These are phyloP conservation scores for Colletotrichum eremochloae DNA, from an alignment of 2,329 filamentous ascomycete species.

Conservation along the genomic window DNA sequence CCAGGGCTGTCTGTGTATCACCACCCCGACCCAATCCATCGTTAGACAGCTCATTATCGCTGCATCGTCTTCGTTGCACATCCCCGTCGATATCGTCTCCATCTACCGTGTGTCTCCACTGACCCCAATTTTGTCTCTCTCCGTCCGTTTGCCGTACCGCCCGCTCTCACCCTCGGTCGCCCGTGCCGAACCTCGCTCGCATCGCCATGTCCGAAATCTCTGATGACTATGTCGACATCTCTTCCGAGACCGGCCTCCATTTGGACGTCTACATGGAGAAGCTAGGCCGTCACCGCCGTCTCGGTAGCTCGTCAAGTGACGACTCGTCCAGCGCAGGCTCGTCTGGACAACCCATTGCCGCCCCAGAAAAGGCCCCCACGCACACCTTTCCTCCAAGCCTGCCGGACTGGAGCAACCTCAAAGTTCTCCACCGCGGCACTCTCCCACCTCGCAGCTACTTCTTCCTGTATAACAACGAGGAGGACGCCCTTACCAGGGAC, in stretches of 20 bases:
- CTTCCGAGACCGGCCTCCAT: slow-evolving; percentile 35
- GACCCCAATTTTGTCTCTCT: slow-evolving; percentile 15
- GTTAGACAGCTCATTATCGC: slow-evolving; percentile 15
- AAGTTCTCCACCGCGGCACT: slow-evolving; percentile 68
- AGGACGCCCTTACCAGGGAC: slow-evolving; percentile 62
- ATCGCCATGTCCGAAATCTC: slow-evolving; percentile 40
- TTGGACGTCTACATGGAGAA: slow-evolving; percentile 37
- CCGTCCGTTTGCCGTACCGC: slow-evolving; percentile 3
- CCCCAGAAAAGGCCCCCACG: slow-evolving; percentile 7
- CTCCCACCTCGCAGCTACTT: slow-evolving; percentile 69
- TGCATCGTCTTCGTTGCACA: slow-evolving; percentile 12
- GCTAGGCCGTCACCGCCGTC: slow-evolving; percentile 25
- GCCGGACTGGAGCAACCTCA: slow-evolving; percentile 73
- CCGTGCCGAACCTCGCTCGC: slow-evolving; percentile 30
- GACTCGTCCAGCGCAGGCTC: slow-evolving; percentile 14
- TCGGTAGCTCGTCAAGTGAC: slow-evolving; percentile 34
- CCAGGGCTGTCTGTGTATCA: not conserved
- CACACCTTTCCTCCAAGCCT: slow-evolving; percentile 48
- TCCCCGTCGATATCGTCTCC: slow-evolving; percentile 23
- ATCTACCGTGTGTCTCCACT: slow-evolving; percentile 27
- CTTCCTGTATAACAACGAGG: slow-evolving; percentile 62
- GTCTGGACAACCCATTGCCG: slow-evolving; percentile 12
- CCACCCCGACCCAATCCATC: not conserved
- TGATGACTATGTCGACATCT: slow-evolving; percentile 41
- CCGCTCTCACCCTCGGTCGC: slow-evolving; percentile 11